Conservation (phyloP, 768 basidiomycete genomes). For the Lactarius tabidus region DNA sequence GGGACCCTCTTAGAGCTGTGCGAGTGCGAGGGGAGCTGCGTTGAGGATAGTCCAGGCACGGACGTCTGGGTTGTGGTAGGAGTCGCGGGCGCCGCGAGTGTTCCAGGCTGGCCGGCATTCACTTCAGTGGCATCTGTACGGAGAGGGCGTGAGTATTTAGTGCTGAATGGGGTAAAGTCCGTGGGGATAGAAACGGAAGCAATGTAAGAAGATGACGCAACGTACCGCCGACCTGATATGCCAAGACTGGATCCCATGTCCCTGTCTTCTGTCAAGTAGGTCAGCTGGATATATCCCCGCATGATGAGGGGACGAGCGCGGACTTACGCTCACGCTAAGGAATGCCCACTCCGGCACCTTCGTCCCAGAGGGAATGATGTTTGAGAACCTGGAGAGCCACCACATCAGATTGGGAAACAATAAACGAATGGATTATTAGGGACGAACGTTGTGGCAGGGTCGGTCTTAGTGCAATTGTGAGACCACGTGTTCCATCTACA, state of each 20-base stretch:
- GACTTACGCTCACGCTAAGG: slow-evolving; percentile 12
- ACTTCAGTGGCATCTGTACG: neutral
- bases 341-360: slow-evolving; percentile 16
- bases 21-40: neutral
- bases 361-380: slow-evolving; percentile 1
- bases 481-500: slow-evolving; percentile 8
- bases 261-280: neutral
- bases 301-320: neutral
- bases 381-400: slow-evolving; percentile 6
- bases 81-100: neutral
- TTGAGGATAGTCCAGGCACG: slow-evolving; percentile 3
- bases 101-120: neutral
- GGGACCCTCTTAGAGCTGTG: neutral
- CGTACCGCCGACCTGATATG: slow-evolving; percentile 12
- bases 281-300: neutral
- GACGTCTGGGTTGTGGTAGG: slow-evolving; percentile 7
- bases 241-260: slow-evolving; percentile 6
- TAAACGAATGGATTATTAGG: neutral
- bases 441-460: slow-evolving; percentile 4
- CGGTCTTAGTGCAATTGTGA: neutral
- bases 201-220: neutral
- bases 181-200: neutral
- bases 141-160: neutral
- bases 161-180: neutral
- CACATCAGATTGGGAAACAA: neutral